Conservation (phyloP, 2,329 filamentous ascomycete species). For the Diaporthe ampelina region DNA sequence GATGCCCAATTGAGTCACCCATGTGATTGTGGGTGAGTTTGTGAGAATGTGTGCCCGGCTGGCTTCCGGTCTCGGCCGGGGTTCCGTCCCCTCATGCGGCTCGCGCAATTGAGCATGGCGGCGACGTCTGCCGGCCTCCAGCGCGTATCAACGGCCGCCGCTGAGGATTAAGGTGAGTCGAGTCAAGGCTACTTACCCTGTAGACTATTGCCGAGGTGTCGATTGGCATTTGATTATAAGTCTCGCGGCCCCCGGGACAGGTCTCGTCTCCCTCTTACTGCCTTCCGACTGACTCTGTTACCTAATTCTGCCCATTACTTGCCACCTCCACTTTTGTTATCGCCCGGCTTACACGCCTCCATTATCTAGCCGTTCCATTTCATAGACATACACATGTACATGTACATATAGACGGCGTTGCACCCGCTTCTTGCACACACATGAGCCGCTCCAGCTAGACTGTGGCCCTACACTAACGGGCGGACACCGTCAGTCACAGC, state of each 20-base stretch:
- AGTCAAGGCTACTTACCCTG: too few relatives aligned
- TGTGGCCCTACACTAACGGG: too few relatives aligned
- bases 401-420: not conserved
- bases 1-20: not conserved
- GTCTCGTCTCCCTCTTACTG: too few relatives aligned
- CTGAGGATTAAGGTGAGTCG: not conserved
- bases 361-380: too few relatives aligned
- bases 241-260: not conserved
- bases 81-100: conserved; percentile 19
- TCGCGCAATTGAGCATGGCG: conserved; percentile 11
- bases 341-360: conserved; percentile 8
- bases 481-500: too few relatives aligned
- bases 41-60: conserved; percentile 19
- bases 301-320: not conserved
- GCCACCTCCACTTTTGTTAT: conserved; percentile 19
- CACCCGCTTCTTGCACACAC: not conserved
- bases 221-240: not conserved
- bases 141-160: too few relatives aligned
- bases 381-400: not conserved
- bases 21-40: not conserved
- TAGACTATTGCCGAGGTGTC: not conserved
- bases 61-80: conserved; percentile 39
- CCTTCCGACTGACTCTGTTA: too few relatives aligned
- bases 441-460: too few relatives aligned
- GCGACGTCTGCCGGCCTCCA: not conserved